Evolutionary conservation across 2,329 filamentous ascomycete genomes (phyloP), one percentile per base, ranked within the genome.

Genomic region (Iodosphaeria phyllophila): DNA sequence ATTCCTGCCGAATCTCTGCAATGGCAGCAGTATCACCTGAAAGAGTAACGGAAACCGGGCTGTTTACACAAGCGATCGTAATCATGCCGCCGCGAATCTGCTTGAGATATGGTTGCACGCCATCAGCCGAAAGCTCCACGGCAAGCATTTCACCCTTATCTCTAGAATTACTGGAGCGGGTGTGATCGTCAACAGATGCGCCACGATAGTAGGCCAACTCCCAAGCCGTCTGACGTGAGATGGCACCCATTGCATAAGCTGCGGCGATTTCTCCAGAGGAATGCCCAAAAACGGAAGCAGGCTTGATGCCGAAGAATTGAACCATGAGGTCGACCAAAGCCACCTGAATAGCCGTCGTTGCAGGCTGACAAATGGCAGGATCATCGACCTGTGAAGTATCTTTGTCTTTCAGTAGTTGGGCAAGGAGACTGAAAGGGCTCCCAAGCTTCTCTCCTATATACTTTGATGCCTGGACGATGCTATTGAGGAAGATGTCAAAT

Each of bases 201-300:
- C 38, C 38, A 13, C 40, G 34, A 13, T 37, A 25, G 22, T 35
- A 42, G 2, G 38, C 34, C 6, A 35, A 23, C 8, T 35, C 32
- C 26, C 35, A 42, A 2, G 35, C 38, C 4, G 32, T 32, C 25
- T 36, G 22, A 28, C 39, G 18, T 29, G 41, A 30, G 27, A 48
- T 33, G 4, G 30, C 25, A 0, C 39, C 38, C 6, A 35, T 35
- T 3, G 42, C 38, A 20, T 44, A 46, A 0, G 42, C 42, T 0
- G 43, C 45, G 1, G 38, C 44, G 11, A 51, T 47, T 25, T 51
- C 47, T 6, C 47, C 47, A 1, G 41, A 46, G 2, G 44, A 48
- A 31, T 51, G 46, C 12, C 47, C 46, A 5, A 43, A 36, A 8
- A 44, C 40, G 9, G 32, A 37, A 5, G 26, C 24, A 3, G 41